Base-by-base conservation (phyloP, 2,329 filamentous ascomycete genomes). In the Colletotrichum musae region DNA sequence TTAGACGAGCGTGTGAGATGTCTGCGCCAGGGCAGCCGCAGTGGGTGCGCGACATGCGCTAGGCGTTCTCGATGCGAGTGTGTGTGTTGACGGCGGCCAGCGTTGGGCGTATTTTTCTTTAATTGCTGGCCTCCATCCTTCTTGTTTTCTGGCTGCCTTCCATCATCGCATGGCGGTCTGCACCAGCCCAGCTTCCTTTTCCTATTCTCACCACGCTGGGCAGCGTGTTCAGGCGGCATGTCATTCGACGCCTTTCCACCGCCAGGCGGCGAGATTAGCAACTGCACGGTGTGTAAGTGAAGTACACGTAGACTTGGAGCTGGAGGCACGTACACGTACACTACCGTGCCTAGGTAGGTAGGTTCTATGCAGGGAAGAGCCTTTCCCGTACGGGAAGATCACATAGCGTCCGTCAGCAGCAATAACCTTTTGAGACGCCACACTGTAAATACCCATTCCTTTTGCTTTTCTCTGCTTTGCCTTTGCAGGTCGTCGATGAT, bases 21-120 rank as follows among this genome's bases (percentile, higher is more conserved):
- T 56, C 56, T 60, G 57, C 66, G 54, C 39, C 62, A 69, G 62
- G 50, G 67, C 68, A 69, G 59, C 58, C 56, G 68, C 64, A 70
- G 51, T 58, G 68, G 41, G 48, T 70, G 64, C 58, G 57, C 64
- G 59, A 64, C 59, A 21, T 70, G 68, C 68, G 68, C 64, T 60
- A 70, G 58, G 64, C 68, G 47, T 69, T 69, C 60, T 64, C 24
- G 24, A 18, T 47, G 43, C 45, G 43, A 26, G 57, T 24, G 26
- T 32, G 43, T 21, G 51, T 66, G 18, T 58, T 50, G 6, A 39
- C 56, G 26, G 39, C 47, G 43, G 26, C 59, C 10, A 51, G 56
- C 39, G 45, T 54, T 58, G 56, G 62, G 54, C 54, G 66, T 56
- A 60, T 56, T 64, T 56, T 12, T n/a, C n/a, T 32, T 15, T 28